Evolutionary conservation across 768 basidiomycete species (phyloP).

Genomic region (Tricholoma terreum): DNA sequence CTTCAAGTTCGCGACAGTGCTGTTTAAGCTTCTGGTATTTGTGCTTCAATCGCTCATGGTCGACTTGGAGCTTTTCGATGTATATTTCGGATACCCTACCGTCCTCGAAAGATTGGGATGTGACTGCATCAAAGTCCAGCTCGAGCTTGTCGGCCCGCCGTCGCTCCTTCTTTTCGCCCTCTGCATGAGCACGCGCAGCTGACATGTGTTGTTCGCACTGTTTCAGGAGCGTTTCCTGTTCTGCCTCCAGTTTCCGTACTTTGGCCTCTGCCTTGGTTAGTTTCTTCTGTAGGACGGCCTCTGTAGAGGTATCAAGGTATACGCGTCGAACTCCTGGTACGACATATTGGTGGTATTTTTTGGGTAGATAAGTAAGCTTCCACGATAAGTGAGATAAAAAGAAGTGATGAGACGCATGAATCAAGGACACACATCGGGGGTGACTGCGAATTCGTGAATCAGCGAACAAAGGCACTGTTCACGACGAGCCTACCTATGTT

Average conservation of each 20-base stretch:
- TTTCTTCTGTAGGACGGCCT: conserved; percentile 27
- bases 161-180: conserved; percentile 28
- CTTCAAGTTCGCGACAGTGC: conserved; percentile 11
- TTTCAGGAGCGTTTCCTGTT: conserved; percentile 42
- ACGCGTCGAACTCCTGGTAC: conserved; percentile 46
- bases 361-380: conserved; percentile 37
- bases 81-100: conserved; percentile 7
- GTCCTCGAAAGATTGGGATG: neutral
- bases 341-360: conserved; percentile 48
- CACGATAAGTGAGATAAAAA: neutral
- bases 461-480: neutral
- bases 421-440: conserved; percentile 34
- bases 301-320: conserved; percentile 38
- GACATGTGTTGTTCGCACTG: conserved; percentile 41
- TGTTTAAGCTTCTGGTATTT: conserved; percentile 21
- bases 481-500: conserved; percentile 40
- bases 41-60: conserved; percentile 5
- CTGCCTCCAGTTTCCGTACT: conserved; percentile 34
- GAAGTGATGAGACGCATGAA: neutral
- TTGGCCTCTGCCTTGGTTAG: conserved; percentile 36
- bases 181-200: conserved; percentile 29
- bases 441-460: conserved; percentile 27
- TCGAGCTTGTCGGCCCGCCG: conserved; percentile 12
- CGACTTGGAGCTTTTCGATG: conserved; percentile 13
- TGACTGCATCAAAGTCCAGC: neutral